These are phyloP conservation scores for Perkinsus chesapeaki DNA, from an alignment of 169 alveolate genomes.

Conservation along the genomic window DNA sequence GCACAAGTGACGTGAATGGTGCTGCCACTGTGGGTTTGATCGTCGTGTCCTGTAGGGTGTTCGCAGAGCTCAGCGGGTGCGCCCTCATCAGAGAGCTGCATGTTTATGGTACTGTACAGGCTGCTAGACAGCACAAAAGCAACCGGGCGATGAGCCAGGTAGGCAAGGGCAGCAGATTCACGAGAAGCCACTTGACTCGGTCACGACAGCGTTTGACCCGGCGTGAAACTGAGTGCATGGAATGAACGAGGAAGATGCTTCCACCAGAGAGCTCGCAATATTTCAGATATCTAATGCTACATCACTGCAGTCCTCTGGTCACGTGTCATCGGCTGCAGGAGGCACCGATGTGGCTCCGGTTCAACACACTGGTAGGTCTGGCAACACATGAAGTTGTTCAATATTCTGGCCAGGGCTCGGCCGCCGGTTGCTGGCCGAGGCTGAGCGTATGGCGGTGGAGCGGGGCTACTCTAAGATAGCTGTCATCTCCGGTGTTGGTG, in stretches of 20 bases:
- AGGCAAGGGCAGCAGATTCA: slow-evolving; percentile 34
- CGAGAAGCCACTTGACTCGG: slow-evolving; percentile 25
- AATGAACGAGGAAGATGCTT: neutral
- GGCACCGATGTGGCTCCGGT: neutral
- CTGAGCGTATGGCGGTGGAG: slow-evolving; percentile 36
- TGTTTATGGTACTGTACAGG: slow-evolving; percentile 73
- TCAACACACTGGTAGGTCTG: neutral
- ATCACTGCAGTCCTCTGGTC: neutral
- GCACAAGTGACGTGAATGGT: slow-evolving; percentile 36
- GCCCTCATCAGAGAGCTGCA: slow-evolving; percentile 84
- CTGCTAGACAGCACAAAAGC: slow-evolving; percentile 24
- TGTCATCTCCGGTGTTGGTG: slow-evolving; percentile 98
- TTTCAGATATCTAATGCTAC: neutral
- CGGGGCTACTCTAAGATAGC: slow-evolving; percentile 83
- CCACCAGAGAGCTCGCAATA: neutral
- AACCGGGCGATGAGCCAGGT: slow-evolving; percentile 34
- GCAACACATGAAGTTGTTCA: neutral
- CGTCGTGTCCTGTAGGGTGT: slow-evolving; percentile 13
- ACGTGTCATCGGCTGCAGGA: neutral
- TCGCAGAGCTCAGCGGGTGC: slow-evolving; percentile 40
- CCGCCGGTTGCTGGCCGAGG: slow-evolving; percentile 27
- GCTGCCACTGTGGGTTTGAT: slow-evolving; percentile 39
- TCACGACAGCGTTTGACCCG: slow-evolving; percentile 28
- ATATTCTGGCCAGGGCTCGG: slow-evolving; percentile 31
- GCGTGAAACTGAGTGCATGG: slow-evolving; percentile 23